These are phyloP conservation scores for Hymenochaete sp. DNA, from an alignment of 1,284 basidiomycete genomes.

Conservation along the genomic window DNA sequence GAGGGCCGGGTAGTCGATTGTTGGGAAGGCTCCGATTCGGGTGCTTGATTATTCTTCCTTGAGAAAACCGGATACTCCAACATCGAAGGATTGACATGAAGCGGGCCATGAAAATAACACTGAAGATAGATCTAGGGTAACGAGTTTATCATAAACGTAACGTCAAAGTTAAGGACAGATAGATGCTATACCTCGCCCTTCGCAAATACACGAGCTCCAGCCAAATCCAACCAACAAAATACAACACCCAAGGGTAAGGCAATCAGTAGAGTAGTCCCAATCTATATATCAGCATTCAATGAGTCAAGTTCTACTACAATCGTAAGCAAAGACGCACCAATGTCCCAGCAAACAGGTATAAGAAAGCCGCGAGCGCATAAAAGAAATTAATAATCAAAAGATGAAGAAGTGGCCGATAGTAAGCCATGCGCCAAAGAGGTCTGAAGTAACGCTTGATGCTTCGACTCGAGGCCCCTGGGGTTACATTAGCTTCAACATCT, in stretches of 20 bases:
- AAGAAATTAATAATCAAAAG: constrained; percentile 66
- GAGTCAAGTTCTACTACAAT: background rate
- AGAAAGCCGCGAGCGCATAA: constrained; percentile 59
- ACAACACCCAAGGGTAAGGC: constrained; percentile 68
- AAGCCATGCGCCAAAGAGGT: constrained; percentile 43
- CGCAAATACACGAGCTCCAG: constrained; percentile 61
- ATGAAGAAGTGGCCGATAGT: constrained; percentile 58
- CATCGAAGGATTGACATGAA: constrained; percentile 47
- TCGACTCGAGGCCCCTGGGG: constrained; percentile 24
- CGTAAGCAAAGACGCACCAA: constrained; percentile 40
- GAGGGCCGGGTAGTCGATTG: constrained; percentile 41
- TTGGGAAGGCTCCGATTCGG: constrained; percentile 43
- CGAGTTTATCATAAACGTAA: constrained; percentile 1
- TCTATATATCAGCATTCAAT: constrained; percentile 30
- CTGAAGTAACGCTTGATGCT: constrained; percentile 51
- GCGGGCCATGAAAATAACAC: constrained; percentile 56
- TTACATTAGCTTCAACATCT: constrained; percentile 20
- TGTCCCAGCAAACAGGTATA: constrained; percentile 70
- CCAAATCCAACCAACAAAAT: constrained; percentile 64
- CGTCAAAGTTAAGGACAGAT: background rate
- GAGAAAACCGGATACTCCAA: constrained; percentile 63
- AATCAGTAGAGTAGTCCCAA: constrained; percentile 66
- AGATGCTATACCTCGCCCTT: constrained; percentile 49
- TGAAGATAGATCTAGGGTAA: constrained; percentile 52
- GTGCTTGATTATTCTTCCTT: constrained; percentile 34